Evolutionary conservation across 192 early-diverging fungal genomes (phyloP).

Genomic region (Obelidium mucronatum): DNA sequence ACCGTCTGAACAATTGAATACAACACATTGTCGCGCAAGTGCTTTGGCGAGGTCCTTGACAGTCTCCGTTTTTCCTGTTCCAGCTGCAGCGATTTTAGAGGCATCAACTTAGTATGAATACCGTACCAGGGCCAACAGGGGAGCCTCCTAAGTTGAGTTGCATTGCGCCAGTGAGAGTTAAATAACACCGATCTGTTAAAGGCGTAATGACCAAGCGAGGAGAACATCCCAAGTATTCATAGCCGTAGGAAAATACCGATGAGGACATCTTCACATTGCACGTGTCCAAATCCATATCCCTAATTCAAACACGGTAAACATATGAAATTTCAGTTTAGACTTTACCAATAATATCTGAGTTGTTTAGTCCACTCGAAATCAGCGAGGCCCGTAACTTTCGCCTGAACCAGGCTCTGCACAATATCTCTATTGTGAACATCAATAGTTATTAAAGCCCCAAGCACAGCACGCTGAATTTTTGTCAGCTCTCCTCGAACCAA

Average conservation of each 20-base stretch:
- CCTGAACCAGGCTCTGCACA: constrained; percentile 52
- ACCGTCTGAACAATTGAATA: constrained; percentile 72
- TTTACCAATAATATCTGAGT: constrained; percentile 64
- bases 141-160: constrained; percentile 67
- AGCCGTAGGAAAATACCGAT: constrained; percentile 64
- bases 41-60: constrained; percentile 72
- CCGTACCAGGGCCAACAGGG: constrained; percentile 48
- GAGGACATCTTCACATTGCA: constrained; percentile 67
- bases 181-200: constrained; percentile 67
- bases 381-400: constrained; percentile 49
- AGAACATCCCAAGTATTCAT: constrained; percentile 69
- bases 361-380: constrained; percentile 72
- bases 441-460: constrained; percentile 68
- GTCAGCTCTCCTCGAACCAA: constrained; percentile 70
- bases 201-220: constrained; percentile 69
- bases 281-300: constrained; percentile 62
- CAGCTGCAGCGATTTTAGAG: constrained; percentile 40
- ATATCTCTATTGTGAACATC: constrained; percentile 72
- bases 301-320: too few relatives aligned
- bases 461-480: constrained; percentile 61
- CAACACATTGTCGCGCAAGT: constrained; percentile 66
- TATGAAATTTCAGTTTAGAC: background rate
- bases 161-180: constrained; percentile 70
- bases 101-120: background rate
- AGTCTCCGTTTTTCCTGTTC: constrained; percentile 70